Conservation (phyloP, 164 flowering plant species). For the Kalanchoe fedtschenkoi region DNA sequence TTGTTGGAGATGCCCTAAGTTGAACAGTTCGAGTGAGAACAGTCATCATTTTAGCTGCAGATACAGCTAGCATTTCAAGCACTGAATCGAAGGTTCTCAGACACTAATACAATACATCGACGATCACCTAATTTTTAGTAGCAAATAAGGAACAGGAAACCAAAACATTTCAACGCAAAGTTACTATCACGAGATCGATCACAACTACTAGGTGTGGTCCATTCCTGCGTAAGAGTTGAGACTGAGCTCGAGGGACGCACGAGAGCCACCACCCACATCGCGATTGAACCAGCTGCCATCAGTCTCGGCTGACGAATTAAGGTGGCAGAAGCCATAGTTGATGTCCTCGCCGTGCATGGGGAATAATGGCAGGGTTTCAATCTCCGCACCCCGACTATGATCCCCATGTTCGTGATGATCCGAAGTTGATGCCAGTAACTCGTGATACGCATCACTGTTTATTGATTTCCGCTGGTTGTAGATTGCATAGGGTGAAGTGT, state of each 20-base stretch:
- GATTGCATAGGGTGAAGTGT: slow-evolving; percentile 19
- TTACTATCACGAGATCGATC: background rate
- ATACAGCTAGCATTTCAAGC: too few relatives aligned
- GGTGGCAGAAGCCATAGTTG: slow-evolving; percentile 16
- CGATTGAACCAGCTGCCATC: slow-evolving; percentile 23
- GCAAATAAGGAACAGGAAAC: background rate
- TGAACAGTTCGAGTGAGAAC: too few relatives aligned
- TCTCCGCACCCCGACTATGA: slow-evolving; percentile 18
- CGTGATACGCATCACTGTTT: background rate
- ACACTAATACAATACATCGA: background rate
- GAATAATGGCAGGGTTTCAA: slow-evolving; percentile 80
- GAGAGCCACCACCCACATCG: slow-evolving; percentile 11
- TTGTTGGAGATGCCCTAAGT: too few relatives aligned
- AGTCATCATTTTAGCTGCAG: too few relatives aligned
- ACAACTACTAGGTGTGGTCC: background rate
- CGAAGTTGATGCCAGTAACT: slow-evolving; percentile 15
- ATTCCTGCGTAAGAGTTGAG: slow-evolving; percentile 39
- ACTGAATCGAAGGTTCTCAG: background rate
- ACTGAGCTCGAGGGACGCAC: slow-evolving; percentile 67
- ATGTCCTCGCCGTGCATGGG: slow-evolving; percentile 54
- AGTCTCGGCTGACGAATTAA: slow-evolving; percentile 10
- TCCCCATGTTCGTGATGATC: slow-evolving; percentile 18
- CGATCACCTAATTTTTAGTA: background rate
- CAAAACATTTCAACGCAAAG: background rate
- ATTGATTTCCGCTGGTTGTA: slow-evolving; percentile 22